These are phyloP conservation scores for Chaetomium tenue DNA, from an alignment of 495 filamentous ascomycete species.

Conservation along the genomic window DNA sequence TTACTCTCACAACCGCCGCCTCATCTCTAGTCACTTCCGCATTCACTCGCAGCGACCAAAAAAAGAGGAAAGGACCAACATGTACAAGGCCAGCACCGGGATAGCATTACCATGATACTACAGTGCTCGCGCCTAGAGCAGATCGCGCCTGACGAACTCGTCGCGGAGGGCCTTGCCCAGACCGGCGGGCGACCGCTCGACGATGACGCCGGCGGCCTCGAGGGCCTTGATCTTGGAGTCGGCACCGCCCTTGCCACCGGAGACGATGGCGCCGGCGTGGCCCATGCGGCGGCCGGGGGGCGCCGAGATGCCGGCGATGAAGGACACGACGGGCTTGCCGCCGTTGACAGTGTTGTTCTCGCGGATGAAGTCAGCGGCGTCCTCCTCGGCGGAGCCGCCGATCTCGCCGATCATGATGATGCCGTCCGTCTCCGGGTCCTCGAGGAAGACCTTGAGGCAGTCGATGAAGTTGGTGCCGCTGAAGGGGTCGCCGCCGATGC, in stretches of 20 bases:
- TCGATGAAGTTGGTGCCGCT: constrained; percentile 99
- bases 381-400: constrained; percentile 94
- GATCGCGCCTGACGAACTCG: constrained; percentile 93
- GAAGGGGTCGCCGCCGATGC: constrained; percentile 98
- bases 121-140: constrained; percentile 61
- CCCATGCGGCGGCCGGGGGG: constrained; percentile 97
- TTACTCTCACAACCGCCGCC: background rate
- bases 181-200: constrained; percentile 88
- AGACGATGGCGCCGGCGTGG: constrained; percentile 96
- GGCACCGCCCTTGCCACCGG: constrained; percentile 94
- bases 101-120: constrained; percentile 1
- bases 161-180: constrained; percentile 90
- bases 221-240: constrained; percentile 96
- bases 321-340: constrained; percentile 89
- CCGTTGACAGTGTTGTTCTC: constrained; percentile 79
- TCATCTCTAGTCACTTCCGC: background rate
- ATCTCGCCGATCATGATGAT: constrained; percentile 99
- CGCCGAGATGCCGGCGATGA: constrained; percentile 97
- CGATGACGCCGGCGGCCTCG: constrained; percentile 88
- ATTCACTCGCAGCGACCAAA: constrained; percentile 11
- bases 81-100: constrained; percentile 24
- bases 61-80: constrained; percentile 21
- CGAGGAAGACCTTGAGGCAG: constrained; percentile 93
- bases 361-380: constrained; percentile 91
- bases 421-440: constrained; percentile 95